Conservation (phyloP, 2,329 filamentous ascomycete genomes). For the Claviceps digitariae region DNA sequence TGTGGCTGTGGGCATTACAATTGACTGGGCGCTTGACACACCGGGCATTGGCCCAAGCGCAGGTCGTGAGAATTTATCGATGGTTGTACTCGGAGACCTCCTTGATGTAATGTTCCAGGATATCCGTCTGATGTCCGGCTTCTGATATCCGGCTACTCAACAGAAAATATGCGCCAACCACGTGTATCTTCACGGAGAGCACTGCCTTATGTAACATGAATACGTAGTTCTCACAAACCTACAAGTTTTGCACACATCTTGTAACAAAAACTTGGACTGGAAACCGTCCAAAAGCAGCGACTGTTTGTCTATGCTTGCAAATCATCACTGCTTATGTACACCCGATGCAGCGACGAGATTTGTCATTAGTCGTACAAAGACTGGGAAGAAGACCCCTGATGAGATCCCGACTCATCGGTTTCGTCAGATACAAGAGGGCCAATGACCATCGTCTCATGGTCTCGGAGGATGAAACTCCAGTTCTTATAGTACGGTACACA, state of each 20-base stretch:
- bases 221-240: too few relatives aligned
- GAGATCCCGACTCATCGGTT: background rate
- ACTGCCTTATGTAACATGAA: too few relatives aligned
- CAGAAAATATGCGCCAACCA: too few relatives aligned
- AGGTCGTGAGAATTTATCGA: too few relatives aligned
- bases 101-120: too few relatives aligned
- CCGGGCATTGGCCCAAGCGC: background rate
- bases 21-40: background rate
- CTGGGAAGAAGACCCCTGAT: background rate
- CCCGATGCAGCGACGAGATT: background rate
- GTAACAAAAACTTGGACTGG: too few relatives aligned
- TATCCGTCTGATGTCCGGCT: background rate
- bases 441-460: background rate
- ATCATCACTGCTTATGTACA: background rate
- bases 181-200: too few relatives aligned
- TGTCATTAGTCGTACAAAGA: background rate
- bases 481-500: background rate
- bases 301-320: background rate
- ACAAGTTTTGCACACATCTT: too few relatives aligned
- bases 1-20: too few relatives aligned
- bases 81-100: too few relatives aligned
- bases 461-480: background rate
- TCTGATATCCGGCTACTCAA: too few relatives aligned
- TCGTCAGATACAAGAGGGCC: too few relatives aligned
- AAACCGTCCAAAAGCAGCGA: background rate